These are phyloP conservation scores for Kwoniella sp. DNA, from an alignment of 768 basidiomycete genomes.

Conservation along the genomic window DNA sequence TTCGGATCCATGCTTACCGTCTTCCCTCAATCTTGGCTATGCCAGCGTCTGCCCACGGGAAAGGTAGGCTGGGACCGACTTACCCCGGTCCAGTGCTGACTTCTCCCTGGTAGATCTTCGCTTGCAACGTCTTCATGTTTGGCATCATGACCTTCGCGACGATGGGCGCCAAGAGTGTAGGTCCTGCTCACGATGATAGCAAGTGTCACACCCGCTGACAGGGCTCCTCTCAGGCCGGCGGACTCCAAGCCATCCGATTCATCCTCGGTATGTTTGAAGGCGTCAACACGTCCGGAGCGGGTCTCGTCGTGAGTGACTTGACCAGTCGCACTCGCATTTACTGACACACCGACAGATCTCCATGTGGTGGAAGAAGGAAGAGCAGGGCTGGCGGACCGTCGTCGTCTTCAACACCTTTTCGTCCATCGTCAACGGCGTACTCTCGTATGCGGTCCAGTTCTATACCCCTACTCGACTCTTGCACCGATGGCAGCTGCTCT, in stretches of 20 bases:
- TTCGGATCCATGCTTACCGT: constrained; percentile 21
- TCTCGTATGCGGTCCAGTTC: constrained; percentile 20
- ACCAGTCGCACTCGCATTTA: not conserved
- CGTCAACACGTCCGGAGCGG: constrained; percentile 15
- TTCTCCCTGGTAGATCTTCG: constrained; percentile 8
- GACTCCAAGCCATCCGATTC: constrained; percentile 18
- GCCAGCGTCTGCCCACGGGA: constrained; percentile 14
- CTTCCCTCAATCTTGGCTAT: constrained; percentile 15
- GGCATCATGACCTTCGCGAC: constrained; percentile 26
- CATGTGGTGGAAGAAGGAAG: constrained; percentile 33
- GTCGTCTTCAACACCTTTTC: constrained; percentile 39
- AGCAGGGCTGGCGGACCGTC: constrained; percentile 31
- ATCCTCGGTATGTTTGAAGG: constrained; percentile 24
- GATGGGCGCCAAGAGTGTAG: constrained; percentile 16
- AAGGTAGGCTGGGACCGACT: constrained; percentile 6
- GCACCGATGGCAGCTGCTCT: constrained; percentile 15
- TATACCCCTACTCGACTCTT: constrained; percentile 5
- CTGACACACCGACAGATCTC: constrained; percentile 5
- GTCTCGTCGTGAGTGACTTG: constrained; percentile 17
- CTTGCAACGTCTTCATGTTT: constrained; percentile 29
- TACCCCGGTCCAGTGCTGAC: not conserved
- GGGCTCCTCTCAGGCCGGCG: constrained; percentile 8
- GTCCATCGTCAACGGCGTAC: constrained; percentile 15
- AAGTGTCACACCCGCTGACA: not conserved
- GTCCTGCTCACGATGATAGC: not conserved